Base-by-base conservation (phyloP, 345 rosid genomes). In the Gossypium arboreum region DNA sequence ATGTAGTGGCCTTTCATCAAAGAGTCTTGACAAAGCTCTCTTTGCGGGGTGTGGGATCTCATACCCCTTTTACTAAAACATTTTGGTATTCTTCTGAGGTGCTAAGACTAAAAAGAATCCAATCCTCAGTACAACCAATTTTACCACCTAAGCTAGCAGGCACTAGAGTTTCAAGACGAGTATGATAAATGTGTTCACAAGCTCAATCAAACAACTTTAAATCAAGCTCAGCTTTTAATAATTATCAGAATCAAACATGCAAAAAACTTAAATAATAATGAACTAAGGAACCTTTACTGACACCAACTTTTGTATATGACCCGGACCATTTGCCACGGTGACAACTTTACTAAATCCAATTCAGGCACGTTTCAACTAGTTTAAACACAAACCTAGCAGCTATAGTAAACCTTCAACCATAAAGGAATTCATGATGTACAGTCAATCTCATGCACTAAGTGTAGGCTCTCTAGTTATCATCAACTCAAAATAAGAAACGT, bases 331-430 rank as follows among this genome's bases (percentile, higher is more conserved):
- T 17, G 4, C 15, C 17, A 29, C 10, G 27, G 50, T 29, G 74
- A 39, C 50, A n/a, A 4, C 12, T 18, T 55, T n/a, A 55, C 73
- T 50, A 27, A 51, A 69, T 52, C 39, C 73, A 69, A 69, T 9
- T 39, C 48, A 54, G 58, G 43, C 44, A 15, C 17, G 58, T 48
- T 68, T 68, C 43, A 4, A 16, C 57, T 48, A 24, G 43, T 39
- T 41, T 64, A 64, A 20, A 68, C 43, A 48, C 72, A 68, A 15
- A 68, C 20, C 59, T 70, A 70, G 61, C n/a, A 71, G 61, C 29
- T 71, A 54, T 12, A n/a, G 7, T 54, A 52, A 55, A 54, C 47
- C n/a, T 54, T 29, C 27, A 7, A 71, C 58, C 48, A 52, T 20
- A 27, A 71, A 0, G 43, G 73, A 54, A 9, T 70, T 68, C 16